phyloP scores from a whole-genome alignment of 2,329 filamentous ascomycete species.

The Aspergillus amoenus region DNA sequence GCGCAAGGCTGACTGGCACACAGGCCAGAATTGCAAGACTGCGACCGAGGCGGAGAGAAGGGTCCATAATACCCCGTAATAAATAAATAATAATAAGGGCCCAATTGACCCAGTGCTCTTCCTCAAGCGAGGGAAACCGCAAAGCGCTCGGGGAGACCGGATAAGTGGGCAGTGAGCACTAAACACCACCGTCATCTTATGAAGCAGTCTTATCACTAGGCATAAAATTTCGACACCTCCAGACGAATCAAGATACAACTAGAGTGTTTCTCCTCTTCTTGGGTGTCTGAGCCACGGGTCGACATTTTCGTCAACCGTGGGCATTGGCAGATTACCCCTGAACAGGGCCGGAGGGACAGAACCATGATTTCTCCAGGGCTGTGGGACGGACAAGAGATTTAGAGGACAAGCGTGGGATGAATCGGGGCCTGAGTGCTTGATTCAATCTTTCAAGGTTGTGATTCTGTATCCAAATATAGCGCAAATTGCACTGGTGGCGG shows the following conservation, averaged over 20 bases:
- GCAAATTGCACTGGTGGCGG: neutral
- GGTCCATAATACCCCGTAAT: neutral
- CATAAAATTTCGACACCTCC: neutral
- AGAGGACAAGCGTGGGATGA: neutral
- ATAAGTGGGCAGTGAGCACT: neutral
- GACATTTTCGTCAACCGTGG: neutral
- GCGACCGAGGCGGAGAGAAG: neutral
- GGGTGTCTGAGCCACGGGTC: slow-evolving; percentile 5
- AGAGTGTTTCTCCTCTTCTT: neutral
- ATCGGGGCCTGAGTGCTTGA: neutral
- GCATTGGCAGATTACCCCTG: neutral
- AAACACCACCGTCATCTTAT: neutral
- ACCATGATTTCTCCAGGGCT: slow-evolving; percentile 7
- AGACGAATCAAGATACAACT: neutral
- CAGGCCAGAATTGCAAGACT: neutral
- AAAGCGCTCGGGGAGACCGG: neutral
- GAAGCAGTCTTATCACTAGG: neutral
- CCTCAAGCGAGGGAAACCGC: neutral
- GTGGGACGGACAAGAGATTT: neutral
- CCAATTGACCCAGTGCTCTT: neutral
- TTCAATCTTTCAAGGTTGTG: neutral
- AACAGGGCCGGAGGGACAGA: neutral
- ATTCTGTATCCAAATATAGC: slow-evolving; percentile 7
- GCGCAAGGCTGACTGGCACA: slow-evolving; percentile 8
- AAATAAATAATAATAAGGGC: neutral